A percentile compares a stretch with the other conserved stretches of the same genome.
phyloP scores from a whole-genome alignment of 2,329 filamentous ascomycete species.

The Sclerotinia minor region DNA sequence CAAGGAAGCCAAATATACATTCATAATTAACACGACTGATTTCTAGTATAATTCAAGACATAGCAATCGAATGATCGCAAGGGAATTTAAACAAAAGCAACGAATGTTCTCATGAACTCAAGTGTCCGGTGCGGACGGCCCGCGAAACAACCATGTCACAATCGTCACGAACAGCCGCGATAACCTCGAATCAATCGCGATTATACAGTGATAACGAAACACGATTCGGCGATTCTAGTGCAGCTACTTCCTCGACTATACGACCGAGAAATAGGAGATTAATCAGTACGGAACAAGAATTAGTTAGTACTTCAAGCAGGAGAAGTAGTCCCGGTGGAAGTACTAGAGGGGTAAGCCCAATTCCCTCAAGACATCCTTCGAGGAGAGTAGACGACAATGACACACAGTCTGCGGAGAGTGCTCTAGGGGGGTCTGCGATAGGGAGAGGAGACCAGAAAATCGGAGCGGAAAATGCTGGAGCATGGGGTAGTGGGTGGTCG shows the following conservation, averaged over 20 bases:
- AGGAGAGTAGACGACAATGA: slow-evolving; percentile 22
- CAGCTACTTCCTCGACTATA: slow-evolving; percentile 30
- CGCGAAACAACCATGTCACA: slow-evolving; percentile 30
- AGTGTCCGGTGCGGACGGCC: slow-evolving; percentile 32
- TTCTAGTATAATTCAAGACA: background rate
- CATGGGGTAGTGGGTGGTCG: slow-evolving; percentile 34
- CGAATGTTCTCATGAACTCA: slow-evolving; percentile 33
- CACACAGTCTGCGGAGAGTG: slow-evolving; percentile 4
- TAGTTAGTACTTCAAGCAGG: slow-evolving; percentile 36
- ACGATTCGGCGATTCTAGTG: slow-evolving; percentile 16
- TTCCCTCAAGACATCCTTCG: slow-evolving; percentile 48
- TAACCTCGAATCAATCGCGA: slow-evolving; percentile 25
- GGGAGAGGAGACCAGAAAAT: slow-evolving; percentile 11
- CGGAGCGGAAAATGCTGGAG: slow-evolving; percentile 21
- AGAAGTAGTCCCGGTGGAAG: slow-evolving; percentile 42
- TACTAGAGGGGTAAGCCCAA: slow-evolving; percentile 52
- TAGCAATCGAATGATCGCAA: slow-evolving; percentile 8
- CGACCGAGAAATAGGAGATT: slow-evolving; percentile 39
- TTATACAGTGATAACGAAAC: slow-evolving; percentile 22
- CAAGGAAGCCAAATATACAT: slow-evolving; percentile 18
- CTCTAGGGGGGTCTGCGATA: slow-evolving; percentile 12
- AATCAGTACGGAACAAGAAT: slow-evolving; percentile 39
- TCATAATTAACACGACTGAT: slow-evolving; percentile 9
- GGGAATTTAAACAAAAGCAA: slow-evolving; percentile 8
- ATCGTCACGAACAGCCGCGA: slow-evolving; percentile 29